Conservation (phyloP, 768 basidiomycete species). For the Leccinum ochraceum region DNA sequence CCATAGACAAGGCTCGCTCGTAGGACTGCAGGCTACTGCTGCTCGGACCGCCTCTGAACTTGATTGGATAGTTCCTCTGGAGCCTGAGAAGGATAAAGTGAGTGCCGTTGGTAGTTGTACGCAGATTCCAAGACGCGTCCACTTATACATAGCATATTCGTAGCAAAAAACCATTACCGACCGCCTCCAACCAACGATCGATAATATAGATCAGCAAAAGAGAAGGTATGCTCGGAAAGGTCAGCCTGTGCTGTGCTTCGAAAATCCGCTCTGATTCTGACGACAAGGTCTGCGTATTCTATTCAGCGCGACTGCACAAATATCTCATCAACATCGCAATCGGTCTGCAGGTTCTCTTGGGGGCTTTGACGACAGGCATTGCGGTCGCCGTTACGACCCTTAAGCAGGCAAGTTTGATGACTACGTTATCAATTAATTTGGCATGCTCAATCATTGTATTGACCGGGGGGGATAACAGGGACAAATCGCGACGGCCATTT, state of each 20-base stretch:
- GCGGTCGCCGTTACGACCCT: conserved; percentile 47
- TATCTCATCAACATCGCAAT: conserved; percentile 51
- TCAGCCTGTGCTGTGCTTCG: conserved; percentile 6
- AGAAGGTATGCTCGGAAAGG: conserved; percentile 50
- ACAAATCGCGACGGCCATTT: conserved; percentile 40
- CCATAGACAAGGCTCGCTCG: not conserved
- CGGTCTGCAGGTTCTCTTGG: conserved; percentile 60
- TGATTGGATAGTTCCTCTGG: conserved; percentile 27
- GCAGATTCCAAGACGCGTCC: not conserved
- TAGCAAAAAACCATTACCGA: conserved; percentile 42
- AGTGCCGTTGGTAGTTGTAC: not conserved
- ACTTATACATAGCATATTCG: not conserved
- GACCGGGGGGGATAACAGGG: conserved; percentile 4
- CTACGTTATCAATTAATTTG: too few species aligned
- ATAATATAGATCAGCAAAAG: conserved; percentile 46
- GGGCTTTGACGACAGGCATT: conserved; percentile 66
- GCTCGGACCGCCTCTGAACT: conserved; percentile 12
- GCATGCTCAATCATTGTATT: not conserved
- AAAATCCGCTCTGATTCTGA: conserved; percentile 12
- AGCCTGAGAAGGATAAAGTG: not conserved
- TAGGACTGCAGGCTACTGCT: not conserved
- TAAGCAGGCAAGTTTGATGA: conserved; percentile 38
- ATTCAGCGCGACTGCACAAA: conserved; percentile 17
- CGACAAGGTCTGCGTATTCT: not conserved
- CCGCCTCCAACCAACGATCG: conserved; percentile 55